Conservation (phyloP, 352 stramenopile genomes). For the Globisporangium megalacanthum region DNA sequence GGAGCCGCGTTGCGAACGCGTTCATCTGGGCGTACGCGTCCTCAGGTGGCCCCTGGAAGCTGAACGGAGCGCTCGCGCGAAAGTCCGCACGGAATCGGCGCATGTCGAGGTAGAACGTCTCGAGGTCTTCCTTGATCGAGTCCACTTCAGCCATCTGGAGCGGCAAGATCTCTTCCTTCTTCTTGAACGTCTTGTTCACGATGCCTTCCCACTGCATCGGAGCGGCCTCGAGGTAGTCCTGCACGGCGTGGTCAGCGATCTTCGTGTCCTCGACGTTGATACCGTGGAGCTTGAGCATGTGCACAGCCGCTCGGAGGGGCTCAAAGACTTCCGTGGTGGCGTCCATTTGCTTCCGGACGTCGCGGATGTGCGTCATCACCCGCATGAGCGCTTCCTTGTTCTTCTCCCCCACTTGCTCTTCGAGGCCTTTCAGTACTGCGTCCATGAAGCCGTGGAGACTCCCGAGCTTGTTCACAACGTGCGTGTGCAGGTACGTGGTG, state of each 20-base stretch:
- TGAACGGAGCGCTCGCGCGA: conserved; percentile 92
- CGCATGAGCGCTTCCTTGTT: conserved; percentile 95
- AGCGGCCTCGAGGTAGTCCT: conserved; percentile 93
- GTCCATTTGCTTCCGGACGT: conserved; percentile 93
- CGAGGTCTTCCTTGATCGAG: conserved; percentile 91
- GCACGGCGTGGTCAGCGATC: conserved; percentile 71
- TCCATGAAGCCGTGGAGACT: conserved; percentile 93
- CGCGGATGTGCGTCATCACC: conserved; percentile 95
- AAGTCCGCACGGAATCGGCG: conserved; percentile 95
- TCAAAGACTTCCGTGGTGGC: conserved; percentile 93
- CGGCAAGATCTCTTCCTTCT: conserved; percentile 97
- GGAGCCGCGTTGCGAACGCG: conserved; percentile 52
- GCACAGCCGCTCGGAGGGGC: conserved; percentile 91
- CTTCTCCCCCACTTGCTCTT: conserved; percentile 87
- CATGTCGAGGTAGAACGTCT: conserved; percentile 93
- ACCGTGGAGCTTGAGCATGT: conserved; percentile 93
- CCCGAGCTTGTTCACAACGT: conserved; percentile 86
- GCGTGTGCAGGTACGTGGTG: conserved; percentile 91
- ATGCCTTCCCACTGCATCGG: conserved; percentile 96
- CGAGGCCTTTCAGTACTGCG: conserved; percentile 85
- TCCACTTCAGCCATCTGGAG: conserved; percentile 96
- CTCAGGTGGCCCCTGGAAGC: conserved; percentile 76
- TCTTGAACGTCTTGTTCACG: conserved; percentile 98
- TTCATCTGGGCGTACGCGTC: conserved; percentile 87
- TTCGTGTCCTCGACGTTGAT: conserved; percentile 90